Percentiles rank a stretch among this genome's conserved stretches.
Evolutionary conservation across 257 asterid genomes (phyloP).

Genomic region (Nicotiana attenuata): DNA sequence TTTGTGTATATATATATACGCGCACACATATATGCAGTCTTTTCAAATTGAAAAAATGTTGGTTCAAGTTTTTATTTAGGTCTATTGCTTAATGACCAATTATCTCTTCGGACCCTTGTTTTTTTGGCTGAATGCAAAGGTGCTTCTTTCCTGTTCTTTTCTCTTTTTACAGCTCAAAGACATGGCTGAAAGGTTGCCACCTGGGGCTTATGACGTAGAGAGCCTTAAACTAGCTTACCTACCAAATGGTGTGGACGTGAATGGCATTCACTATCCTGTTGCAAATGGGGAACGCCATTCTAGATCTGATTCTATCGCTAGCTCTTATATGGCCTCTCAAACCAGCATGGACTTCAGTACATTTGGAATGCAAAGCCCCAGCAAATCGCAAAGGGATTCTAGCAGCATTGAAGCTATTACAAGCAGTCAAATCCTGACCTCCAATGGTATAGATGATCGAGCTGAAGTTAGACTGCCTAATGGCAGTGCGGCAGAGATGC

Average conservation of each 20-base stretch:
- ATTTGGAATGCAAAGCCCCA: slow-evolving; percentile 25
- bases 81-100: background rate
- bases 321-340: slow-evolving; percentile 39
- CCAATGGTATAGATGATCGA: slow-evolving; percentile 35
- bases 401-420: slow-evolving; percentile 29
- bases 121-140: background rate
- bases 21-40: background rate
- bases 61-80: background rate
- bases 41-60: background rate
- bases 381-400: slow-evolving; percentile 24
- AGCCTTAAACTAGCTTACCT: slow-evolving; percentile 56
- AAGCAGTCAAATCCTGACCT: slow-evolving; percentile 28
- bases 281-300: slow-evolving; percentile 49
- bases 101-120: background rate
- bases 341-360: slow-evolving; percentile 30
- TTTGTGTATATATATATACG: background rate
- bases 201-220: slow-evolving; percentile 67
- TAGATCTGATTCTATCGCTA: slow-evolving; percentile 33
- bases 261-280: slow-evolving; percentile 34
- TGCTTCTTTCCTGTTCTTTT: slow-evolving; percentile 11
- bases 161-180: slow-evolving; percentile 67
- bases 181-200: slow-evolving; percentile 90
- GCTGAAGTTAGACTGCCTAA: slow-evolving; percentile 38
- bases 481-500: slow-evolving; percentile 42
- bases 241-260: slow-evolving; percentile 64